Base-by-base conservation (phyloP, 768 basidiomycete genomes). In the Amanita subjunquillea region DNA sequence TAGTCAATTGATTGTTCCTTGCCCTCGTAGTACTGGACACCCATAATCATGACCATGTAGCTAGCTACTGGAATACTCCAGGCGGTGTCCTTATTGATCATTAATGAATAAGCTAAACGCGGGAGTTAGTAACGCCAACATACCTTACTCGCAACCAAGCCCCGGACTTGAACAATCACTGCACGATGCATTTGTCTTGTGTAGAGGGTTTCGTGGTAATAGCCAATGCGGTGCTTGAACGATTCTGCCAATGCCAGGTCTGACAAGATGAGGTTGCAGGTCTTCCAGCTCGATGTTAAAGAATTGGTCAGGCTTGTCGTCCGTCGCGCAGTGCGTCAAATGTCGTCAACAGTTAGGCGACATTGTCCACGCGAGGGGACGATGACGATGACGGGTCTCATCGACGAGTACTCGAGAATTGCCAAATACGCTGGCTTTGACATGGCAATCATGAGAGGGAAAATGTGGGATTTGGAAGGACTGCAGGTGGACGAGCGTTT, bases 1-100 rank as follows among this genome's bases (percentile, higher is more conserved):
- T 98, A 98, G 67, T 98, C 96, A 58, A 94, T 77, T 59, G 98
- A 99, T 42, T 98, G 96, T 61, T 99, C 96, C 67, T 92, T 90
- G 62, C 95, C 95, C 66, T 98, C 94, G 60, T 88, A 98, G 54
- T 69, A 86, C 63, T 99, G 96, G 0, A 96, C 93, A 17, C 95
- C 95, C 94, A 98, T 97, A 60, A 98, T 91, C 64, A 99, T 85
- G 39, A 97, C 94, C 91, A 98, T 96, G 67, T 96, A 94, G 54
- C 89, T 85, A 0, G 91, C 81, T n/a, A 96, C 83, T 0, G 96
- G 94, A 6, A 99, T 73, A 62, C 83, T 91, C 96, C 96, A 99
- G 0, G 93, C 91, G 0, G 90, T 92, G 59, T 98, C 96, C 89
- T 94, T 53, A 37, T 42, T 27, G 13, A 17, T 45, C 8, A 0